Percentiles rank a stretch among this genome's conserved stretches.
phyloP scores from a whole-genome alignment of 768 basidiomycete species.

The Lyophyllum semitale region DNA sequence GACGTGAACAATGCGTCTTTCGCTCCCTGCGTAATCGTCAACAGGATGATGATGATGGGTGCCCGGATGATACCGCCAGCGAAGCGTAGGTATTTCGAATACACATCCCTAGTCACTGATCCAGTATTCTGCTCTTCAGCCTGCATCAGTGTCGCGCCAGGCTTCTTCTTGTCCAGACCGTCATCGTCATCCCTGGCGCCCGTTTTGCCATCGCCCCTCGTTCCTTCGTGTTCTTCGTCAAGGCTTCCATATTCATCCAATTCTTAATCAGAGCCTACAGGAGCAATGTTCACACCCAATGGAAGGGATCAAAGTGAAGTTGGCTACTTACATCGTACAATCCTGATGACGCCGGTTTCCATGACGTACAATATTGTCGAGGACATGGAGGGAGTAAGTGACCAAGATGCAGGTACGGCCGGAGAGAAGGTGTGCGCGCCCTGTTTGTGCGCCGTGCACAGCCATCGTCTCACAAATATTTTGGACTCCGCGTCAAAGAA shows the following conservation, averaged over 20 bases:
- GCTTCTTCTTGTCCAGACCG: constrained; percentile 24
- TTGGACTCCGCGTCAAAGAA: no score
- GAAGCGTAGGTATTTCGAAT: constrained; percentile 45
- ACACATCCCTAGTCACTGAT: constrained; percentile 49
- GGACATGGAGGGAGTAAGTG: constrained; percentile 59
- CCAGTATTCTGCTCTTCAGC: constrained; percentile 60
- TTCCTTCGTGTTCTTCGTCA: constrained; percentile 13
- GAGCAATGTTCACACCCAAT: background rate
- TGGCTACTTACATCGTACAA: constrained; percentile 46
- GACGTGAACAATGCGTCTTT: constrained; percentile 25
- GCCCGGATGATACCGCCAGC: constrained; percentile 51
- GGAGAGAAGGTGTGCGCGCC: no score
- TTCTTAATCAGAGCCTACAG: constrained; percentile 45
- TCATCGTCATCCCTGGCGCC: background rate
- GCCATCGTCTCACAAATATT: no score
- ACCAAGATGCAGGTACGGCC: constrained; percentile 62
- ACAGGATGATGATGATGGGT: constrained; percentile 43
- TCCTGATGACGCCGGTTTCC: constrained; percentile 59
- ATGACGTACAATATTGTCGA: constrained; percentile 64
- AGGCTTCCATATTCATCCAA: constrained; percentile 55
- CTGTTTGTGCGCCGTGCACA: no score
- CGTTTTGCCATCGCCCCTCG: no score
- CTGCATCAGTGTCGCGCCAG: constrained; percentile 43
- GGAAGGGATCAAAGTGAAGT: background rate
- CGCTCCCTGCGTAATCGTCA: constrained; percentile 50